Conservation (phyloP, 139 green algal species). For the Chlamydomonas sp. region DNA sequence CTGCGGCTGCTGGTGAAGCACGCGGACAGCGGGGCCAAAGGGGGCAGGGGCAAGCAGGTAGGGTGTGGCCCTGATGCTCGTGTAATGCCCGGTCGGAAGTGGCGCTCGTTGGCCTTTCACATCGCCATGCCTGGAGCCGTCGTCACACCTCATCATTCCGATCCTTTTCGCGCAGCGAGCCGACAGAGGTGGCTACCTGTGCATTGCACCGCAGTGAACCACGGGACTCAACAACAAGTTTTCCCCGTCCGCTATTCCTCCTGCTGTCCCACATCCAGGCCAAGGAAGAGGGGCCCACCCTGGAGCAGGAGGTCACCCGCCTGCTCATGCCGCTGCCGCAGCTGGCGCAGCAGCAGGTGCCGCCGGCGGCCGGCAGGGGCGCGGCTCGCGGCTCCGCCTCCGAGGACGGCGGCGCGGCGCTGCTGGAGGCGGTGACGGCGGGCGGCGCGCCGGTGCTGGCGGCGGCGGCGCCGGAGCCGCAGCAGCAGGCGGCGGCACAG, state of each 20-base stretch:
- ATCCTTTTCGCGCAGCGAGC: too few relatives aligned
- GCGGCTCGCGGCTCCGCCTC: neutral
- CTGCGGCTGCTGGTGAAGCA: slow-evolving; percentile 27
- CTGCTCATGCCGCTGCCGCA: neutral
- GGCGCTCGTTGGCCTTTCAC: too few relatives aligned
- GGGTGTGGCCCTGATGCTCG: too few relatives aligned
- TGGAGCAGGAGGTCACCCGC: slow-evolving; percentile 4
- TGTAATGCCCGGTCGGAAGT: too few relatives aligned
- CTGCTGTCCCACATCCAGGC: neutral
- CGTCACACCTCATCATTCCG: too few relatives aligned
- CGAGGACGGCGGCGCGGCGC: neutral
- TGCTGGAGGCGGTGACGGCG: neutral
- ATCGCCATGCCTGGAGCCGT: too few relatives aligned
- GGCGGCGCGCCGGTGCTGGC: slow-evolving; percentile 25
- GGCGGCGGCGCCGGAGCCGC: neutral
- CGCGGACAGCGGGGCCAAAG: slow-evolving; percentile 17
- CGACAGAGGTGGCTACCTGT: too few relatives aligned
- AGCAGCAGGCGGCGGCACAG: slow-evolving; percentile 32
- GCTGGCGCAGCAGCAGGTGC: neutral
- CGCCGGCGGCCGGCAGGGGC: neutral
- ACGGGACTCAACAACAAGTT: too few relatives aligned
- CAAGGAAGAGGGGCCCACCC: neutral
- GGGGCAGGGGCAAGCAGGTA: too few relatives aligned
- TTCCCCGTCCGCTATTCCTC: too few relatives aligned
- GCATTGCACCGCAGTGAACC: too few relatives aligned